Percentiles rank a stretch among this genome's conserved stretches.
These are phyloP conservation scores for Plasmodium relictum DNA, from an alignment of 169 alveolate genomes.

Conservation along the genomic window DNA sequence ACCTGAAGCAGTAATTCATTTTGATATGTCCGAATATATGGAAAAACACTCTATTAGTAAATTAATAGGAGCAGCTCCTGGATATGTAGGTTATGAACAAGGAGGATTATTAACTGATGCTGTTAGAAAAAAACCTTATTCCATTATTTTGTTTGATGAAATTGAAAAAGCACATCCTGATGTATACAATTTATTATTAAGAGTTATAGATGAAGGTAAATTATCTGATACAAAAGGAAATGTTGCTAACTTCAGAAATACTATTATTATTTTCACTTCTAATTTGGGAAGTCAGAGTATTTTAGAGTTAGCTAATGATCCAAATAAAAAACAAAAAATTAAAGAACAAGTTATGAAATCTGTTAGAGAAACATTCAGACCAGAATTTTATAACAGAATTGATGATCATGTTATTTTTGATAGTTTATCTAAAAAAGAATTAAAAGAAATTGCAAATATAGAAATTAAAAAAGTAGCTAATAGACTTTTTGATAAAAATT, in stretches of 20 bases:
- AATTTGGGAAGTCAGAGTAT: conserved; percentile 90
- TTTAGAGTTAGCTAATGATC: conserved; percentile 87
- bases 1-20: conserved; percentile 87
- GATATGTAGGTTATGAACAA: conserved; percentile 93
- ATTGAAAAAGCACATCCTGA: conserved; percentile 95
- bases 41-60: conserved; percentile 92
- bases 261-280: conserved; percentile 90
- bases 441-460: conserved; percentile 86
- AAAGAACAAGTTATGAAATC: conserved; percentile 86
- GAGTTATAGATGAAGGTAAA: conserved; percentile 92
- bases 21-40: conserved; percentile 94
- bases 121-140: conserved; percentile 91
- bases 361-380: conserved; percentile 87
- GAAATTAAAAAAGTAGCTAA: conserved; percentile 88
- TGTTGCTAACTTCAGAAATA: conserved; percentile 91
- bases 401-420: conserved; percentile 91
- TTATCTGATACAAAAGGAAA: conserved; percentile 92
- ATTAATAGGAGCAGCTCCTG: conserved; percentile 94
- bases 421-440: conserved; percentile 86
- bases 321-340: conserved; percentile 84
- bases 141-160: conserved; percentile 92
- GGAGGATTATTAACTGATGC: conserved; percentile 95
- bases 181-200: conserved; percentile 90
- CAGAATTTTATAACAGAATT: conserved; percentile 91
- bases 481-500: conserved; percentile 87